A percentile compares a stretch with the other conserved stretches of the same genome.
phyloP scores from a whole-genome alignment of 257 asterid genomes.

The Solanum chmielewskii region DNA sequence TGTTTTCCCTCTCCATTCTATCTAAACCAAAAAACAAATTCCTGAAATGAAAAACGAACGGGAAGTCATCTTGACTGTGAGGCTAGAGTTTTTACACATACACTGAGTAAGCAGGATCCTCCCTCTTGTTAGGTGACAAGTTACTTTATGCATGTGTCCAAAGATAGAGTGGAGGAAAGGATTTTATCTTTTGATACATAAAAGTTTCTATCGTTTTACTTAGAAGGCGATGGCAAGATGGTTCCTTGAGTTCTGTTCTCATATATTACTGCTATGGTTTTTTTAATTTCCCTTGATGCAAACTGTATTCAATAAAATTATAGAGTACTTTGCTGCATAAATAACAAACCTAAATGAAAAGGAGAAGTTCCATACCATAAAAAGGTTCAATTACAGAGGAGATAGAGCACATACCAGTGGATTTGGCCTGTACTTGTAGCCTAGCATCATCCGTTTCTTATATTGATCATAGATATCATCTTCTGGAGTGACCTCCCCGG shows the following conservation, averaged over 20 bases:
- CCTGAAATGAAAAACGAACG: not conserved
- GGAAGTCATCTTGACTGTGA: not conserved
- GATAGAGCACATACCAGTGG: constrained; percentile 46
- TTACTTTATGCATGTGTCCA: not conserved
- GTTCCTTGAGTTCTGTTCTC: not conserved
- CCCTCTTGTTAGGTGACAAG: not conserved
- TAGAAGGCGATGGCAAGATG: not conserved
- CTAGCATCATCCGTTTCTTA: constrained; percentile 95
- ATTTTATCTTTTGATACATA: not conserved
- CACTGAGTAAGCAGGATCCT: not conserved
- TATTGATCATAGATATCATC: constrained; percentile 96
- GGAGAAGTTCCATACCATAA: not conserved
- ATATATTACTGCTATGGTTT: not conserved
- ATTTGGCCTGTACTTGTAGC: constrained; percentile 82
- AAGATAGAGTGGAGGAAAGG: not conserved
- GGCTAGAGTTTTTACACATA: not conserved
- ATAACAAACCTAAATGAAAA: not conserved
- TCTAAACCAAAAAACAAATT: not conserved
- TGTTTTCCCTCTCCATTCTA: not conserved
- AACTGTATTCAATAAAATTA: not conserved
- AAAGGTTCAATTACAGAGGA: not conserved
- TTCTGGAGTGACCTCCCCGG: constrained; percentile 79
- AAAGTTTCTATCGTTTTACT: not conserved
- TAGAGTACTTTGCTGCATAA: not conserved
- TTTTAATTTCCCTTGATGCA: not conserved